phyloP scores from a whole-genome alignment of 2,329 filamentous ascomycete species.

The Lachnellula arida region DNA sequence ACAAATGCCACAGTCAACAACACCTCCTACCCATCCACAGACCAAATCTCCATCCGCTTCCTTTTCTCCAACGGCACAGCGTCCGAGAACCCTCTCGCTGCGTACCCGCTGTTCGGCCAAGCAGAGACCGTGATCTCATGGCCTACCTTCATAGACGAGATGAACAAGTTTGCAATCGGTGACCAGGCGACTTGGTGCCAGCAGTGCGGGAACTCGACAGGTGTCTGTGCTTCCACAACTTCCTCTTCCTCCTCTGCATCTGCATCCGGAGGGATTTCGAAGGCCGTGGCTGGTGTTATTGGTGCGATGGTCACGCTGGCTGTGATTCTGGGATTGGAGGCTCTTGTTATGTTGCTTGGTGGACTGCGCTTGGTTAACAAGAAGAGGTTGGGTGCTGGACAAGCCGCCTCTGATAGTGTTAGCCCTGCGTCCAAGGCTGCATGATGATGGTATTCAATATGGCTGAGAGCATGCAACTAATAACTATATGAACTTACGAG shows the following conservation, averaged over 20 bases:
- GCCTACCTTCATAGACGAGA: conserved; percentile 59
- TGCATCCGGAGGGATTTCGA: conserved; percentile 47
- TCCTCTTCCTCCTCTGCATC: conserved; percentile 22
- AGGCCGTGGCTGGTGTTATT: conserved; percentile 75
- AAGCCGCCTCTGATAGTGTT: background rate
- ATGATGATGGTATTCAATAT: too few species aligned
- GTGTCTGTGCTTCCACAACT: conserved; percentile 53
- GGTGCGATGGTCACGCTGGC: conserved; percentile 64
- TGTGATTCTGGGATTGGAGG: conserved; percentile 54
- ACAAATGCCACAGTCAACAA: conserved; percentile 45
- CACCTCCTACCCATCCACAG: conserved; percentile 42
- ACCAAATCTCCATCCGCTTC: conserved; percentile 55
- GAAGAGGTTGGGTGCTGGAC: conserved; percentile 34
- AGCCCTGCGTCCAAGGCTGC: background rate
- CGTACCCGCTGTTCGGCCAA: conserved; percentile 58
- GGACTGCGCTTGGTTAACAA: conserved; percentile 57
- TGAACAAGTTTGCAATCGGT: conserved; percentile 63
- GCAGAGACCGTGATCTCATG: conserved; percentile 55
- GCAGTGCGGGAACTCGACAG: conserved; percentile 68
- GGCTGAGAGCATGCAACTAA: too few species aligned
- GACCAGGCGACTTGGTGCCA: conserved; percentile 66
- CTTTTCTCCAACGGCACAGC: conserved; percentile 57
- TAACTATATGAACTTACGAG: too few species aligned
- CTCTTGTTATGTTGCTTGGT: conserved; percentile 47
- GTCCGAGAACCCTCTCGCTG: conserved; percentile 35